Conservation (phyloP, 331 rosid genomes). For the Dryas integrifolia region DNA sequence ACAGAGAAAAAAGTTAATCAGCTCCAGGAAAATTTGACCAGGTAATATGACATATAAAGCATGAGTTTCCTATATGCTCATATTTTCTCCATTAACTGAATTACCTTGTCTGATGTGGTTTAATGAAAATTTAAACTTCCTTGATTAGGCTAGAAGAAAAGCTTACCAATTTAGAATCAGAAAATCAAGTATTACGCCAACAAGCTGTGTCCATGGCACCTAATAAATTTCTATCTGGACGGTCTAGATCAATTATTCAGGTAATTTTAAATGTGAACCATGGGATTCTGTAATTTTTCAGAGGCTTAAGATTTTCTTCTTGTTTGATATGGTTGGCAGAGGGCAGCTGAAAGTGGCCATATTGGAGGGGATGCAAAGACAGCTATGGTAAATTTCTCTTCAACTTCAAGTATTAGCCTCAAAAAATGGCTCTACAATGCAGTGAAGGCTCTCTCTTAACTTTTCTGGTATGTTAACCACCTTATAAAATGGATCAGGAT, state of each 20-base stretch:
- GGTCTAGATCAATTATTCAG: constrained; percentile 77
- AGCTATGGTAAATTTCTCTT: constrained; percentile 44
- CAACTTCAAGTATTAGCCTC: background rate
- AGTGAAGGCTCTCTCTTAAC: background rate
- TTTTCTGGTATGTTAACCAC: constrained; percentile 17
- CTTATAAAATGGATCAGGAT: constrained; percentile 45
- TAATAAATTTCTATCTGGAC: constrained; percentile 73
- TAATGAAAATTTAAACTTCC: constrained; percentile 33
- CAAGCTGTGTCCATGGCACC: constrained; percentile 93
- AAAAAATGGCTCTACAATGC: background rate
- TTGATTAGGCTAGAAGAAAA: constrained; percentile 86
- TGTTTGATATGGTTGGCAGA: constrained; percentile 44
- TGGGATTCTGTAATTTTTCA: constrained; percentile 3
- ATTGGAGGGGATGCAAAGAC: constrained; percentile 48
- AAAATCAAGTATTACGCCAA: constrained; percentile 84
- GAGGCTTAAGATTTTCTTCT: constrained; percentile 25
- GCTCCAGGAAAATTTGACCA: constrained; percentile 71
- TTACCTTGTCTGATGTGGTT: constrained; percentile 22
- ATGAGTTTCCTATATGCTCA: constrained; percentile 2
- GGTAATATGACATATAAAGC: constrained; percentile 48
- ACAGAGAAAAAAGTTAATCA: constrained; percentile 65
- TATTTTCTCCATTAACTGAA: background rate
- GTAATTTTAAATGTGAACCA: constrained; percentile 34
- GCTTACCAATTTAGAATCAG: constrained; percentile 73
- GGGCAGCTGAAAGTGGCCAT: constrained; percentile 60